Conservation (phyloP, 768 basidiomycete species). For the Mycena albidolilacea region DNA sequence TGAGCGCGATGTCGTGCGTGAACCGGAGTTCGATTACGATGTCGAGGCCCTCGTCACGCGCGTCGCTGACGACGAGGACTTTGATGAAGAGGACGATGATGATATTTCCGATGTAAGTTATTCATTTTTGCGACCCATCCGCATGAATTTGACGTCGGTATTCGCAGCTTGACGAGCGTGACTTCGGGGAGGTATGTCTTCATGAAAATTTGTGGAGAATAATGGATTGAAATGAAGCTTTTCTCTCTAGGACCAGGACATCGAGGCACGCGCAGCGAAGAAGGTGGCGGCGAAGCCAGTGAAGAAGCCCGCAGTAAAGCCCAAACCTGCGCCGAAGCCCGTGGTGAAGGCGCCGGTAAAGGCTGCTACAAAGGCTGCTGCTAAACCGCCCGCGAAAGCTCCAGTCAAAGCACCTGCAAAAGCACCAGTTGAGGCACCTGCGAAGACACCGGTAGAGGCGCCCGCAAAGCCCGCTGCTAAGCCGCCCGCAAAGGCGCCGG, state of each 20-base stretch:
- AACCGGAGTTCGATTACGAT: background rate
- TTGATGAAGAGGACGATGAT: constrained; percentile 4
- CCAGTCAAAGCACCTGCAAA: too few relatives aligned
- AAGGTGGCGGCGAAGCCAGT: background rate
- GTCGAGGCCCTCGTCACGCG: background rate
- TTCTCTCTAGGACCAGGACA: background rate
- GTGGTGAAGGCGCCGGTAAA: too few relatives aligned
- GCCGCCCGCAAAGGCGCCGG: too few relatives aligned
- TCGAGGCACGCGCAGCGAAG: constrained; percentile 9
- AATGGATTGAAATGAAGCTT: background rate
- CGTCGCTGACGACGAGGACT: background rate
- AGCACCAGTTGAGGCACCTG: too few relatives aligned
- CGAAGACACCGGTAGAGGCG: too few relatives aligned
- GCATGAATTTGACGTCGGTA: background rate
- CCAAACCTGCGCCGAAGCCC: background rate
- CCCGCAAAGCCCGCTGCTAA: too few relatives aligned
- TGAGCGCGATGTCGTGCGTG: constrained; percentile 4
- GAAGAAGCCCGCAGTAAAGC: too few relatives aligned
- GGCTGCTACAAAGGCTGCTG: too few relatives aligned
- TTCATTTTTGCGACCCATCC: background rate
- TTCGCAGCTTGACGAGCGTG: background rate
- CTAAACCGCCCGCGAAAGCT: too few relatives aligned
- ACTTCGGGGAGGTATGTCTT: background rate
- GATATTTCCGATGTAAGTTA: background rate
- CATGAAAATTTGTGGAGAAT: background rate